phyloP scores from a whole-genome alignment of 2,329 filamentous ascomycete species.

The Colletotrichum sublineola region DNA sequence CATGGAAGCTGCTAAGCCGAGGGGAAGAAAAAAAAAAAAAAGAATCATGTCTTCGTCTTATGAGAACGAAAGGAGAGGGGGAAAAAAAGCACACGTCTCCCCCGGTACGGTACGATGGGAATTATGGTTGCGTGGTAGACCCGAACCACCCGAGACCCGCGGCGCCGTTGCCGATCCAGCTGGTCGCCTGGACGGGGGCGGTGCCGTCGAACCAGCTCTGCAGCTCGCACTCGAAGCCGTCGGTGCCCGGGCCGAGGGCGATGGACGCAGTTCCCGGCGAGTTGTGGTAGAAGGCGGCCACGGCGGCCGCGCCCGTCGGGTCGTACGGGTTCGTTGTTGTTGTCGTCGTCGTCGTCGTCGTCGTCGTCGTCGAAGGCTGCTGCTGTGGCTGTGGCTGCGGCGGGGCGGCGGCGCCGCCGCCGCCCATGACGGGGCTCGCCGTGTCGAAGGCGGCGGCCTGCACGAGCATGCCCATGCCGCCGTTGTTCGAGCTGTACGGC shows the following conservation, averaged over 20 bases:
- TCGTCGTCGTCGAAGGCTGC: not conserved
- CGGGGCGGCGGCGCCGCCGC: not conserved
- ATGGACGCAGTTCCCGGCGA: slow-evolving; percentile 44
- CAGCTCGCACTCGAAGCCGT: slow-evolving; percentile 62
- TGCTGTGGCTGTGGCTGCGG: not conserved
- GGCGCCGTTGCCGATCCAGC: slow-evolving; percentile 41
- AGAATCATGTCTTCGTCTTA: not conserved
- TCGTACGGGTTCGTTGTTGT: slow-evolving; percentile 44
- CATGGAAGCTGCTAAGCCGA: not conserved
- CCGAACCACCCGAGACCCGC: slow-evolving; percentile 36
- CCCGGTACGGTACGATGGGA: not conserved
- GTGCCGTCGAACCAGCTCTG: slow-evolving; percentile 47
- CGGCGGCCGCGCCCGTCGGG: slow-evolving; percentile 28
- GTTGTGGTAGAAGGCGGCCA: slow-evolving; percentile 35
- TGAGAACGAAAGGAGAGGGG: too few relatives aligned
- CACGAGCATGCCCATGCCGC: slow-evolving; percentile 58
- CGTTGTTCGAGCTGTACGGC: slow-evolving; percentile 48
- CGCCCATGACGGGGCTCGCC: slow-evolving; percentile 41
- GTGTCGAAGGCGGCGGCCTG: slow-evolving; percentile 55
- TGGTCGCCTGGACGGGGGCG: slow-evolving; percentile 33
- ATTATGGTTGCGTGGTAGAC: not conserved
- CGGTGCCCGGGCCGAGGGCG: slow-evolving; percentile 53
- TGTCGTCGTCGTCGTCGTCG: not conserved
- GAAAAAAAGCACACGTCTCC: not conserved
- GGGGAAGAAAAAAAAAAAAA: too few relatives aligned